phyloP scores from a whole-genome alignment of 352 stramenopile genomes.

The Aphanomyces euteiches region DNA sequence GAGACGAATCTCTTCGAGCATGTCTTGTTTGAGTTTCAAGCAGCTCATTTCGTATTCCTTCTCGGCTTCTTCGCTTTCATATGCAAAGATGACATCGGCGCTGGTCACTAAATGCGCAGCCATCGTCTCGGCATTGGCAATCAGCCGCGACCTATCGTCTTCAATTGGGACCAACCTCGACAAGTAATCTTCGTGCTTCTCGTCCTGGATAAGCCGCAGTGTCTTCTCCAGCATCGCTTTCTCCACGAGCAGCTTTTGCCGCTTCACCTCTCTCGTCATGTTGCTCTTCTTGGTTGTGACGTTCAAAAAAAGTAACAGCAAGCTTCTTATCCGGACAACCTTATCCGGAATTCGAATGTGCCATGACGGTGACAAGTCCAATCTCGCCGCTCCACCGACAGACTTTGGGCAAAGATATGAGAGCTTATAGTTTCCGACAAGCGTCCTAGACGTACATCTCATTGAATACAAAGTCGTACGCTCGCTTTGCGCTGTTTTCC shows the following conservation, averaged over 20 bases:
- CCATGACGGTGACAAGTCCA: too few species aligned
- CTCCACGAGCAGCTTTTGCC: slow-evolving; percentile 65
- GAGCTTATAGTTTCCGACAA: too few species aligned
- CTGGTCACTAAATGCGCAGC: slow-evolving; percentile 55
- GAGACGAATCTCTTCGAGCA: slow-evolving; percentile 82
- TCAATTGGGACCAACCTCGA: slow-evolving; percentile 43
- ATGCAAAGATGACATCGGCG: slow-evolving; percentile 68
- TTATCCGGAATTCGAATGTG: too few species aligned
- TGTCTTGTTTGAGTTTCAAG: slow-evolving; percentile 75
- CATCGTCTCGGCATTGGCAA: slow-evolving; percentile 43
- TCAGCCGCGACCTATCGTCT: slow-evolving; percentile 46
- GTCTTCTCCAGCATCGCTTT: slow-evolving; percentile 46
- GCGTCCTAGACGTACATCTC: too few species aligned
- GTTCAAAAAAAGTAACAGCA: slow-evolving; percentile 4
- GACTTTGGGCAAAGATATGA: too few species aligned
- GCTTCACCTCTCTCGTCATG: slow-evolving; percentile 4
- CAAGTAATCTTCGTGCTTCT: slow-evolving; percentile 65
- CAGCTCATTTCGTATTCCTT: slow-evolving; percentile 72
- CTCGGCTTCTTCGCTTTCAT: slow-evolving; percentile 75
- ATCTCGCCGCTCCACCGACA: too few species aligned
- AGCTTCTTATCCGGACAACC: slow-evolving; percentile 5
- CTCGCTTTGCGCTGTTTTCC: too few species aligned
- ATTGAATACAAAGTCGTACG: too few species aligned
- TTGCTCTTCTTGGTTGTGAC: background rate
- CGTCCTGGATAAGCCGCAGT: slow-evolving; percentile 42